Base-by-base conservation (phyloP, 805 yeast genomes). In the Wickerhamomyces chaumierensis region DNA sequence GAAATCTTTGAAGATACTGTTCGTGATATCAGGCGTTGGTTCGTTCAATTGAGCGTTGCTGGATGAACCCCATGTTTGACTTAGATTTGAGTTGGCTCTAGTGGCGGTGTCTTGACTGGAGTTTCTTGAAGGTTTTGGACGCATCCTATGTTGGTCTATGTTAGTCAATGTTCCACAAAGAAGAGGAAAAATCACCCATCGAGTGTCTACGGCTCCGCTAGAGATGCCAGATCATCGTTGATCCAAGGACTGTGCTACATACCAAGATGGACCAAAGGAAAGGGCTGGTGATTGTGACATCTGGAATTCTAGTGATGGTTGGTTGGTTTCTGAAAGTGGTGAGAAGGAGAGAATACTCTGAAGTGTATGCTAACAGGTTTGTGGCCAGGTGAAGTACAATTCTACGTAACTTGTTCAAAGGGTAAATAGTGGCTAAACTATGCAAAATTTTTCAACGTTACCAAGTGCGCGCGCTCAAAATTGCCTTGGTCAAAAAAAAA, bases 241-340 rank as follows among this genome's bases (percentile, higher is more conserved):
- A 15, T 16, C 12, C 31, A 28, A 14, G 33, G 18, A 19, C 13
- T 21, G 13, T 3, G 17, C 2, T 6, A 45, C 53, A 20, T 43
- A 51, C 60, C 62, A 58, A 16, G 56, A 41, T 16, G 61, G 58
- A 37, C 57, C 59, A 29, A 56, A 57, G 19, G 59, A 41, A 36
- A 51, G 38, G 19, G 54, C 43, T 15, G 53, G 43, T 18, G 54
- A 49, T 45, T 56, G 58, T 18, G 62, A 49, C 62, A 58, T 45
- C 15, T 18, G 23, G 23, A 21, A 9, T 7, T 21, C 23, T 21
- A 7, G 6, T 7, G 9, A 21, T 7, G 23, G 23, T 6, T 6
- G 9, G 23, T 7, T 21, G 23, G 23, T 21, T 6, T 21, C 9
- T 21, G 23, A 21, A 21, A 9, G 23, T 9, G 23, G 23, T 21